Conservation (phyloP, 2,329 filamentous ascomycete genomes). For the Colletotrichum plurivorum region DNA sequence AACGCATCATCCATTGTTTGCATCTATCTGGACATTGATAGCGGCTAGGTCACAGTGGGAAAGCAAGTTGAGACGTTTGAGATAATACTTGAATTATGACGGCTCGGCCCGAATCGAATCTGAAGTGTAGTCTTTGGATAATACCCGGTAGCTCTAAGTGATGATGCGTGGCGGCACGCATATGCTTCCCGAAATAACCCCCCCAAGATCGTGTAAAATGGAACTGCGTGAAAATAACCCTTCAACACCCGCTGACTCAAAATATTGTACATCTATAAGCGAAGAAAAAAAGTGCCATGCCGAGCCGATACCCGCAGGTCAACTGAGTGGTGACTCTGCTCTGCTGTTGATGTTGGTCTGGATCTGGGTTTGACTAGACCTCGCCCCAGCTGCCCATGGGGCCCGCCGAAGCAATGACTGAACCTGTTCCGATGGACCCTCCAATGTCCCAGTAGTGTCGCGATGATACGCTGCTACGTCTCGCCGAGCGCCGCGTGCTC, state of each 20-base stretch:
- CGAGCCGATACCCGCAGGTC: constrained; percentile 2
- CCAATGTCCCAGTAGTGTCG: constrained; percentile 95
- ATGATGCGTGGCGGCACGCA: constrained; percentile 19
- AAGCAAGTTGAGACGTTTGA: not conserved
- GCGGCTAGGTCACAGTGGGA: no score
- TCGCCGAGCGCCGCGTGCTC: constrained; percentile 82
- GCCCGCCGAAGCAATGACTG: constrained; percentile 75
- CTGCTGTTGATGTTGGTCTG: constrained; percentile 4
- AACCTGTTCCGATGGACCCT: constrained; percentile 82
- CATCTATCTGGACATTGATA: no score
- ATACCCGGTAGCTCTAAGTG: constrained; percentile 25
- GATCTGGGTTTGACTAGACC: constrained; percentile 58
- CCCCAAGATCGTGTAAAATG: not conserved
- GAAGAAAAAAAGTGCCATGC: constrained; percentile 2
- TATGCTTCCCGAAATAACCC: constrained; percentile 16
- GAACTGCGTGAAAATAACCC: not conserved
- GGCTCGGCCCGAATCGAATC: constrained; percentile 6
- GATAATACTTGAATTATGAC: constrained; percentile 1
- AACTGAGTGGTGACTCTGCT: not conserved
- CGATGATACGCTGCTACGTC: constrained; percentile 78
- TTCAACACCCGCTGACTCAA: constrained; percentile 23
- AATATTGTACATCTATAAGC: constrained; percentile 27
- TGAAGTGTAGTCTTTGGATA: constrained; percentile 14
- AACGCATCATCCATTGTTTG: no score
- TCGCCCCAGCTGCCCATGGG: constrained; percentile 86